Percentiles rank a stretch among this genome's conserved stretches.
Evolutionary conservation across 2,329 filamentous ascomycete species (phyloP).

Genomic region (Xylaria digitata): DNA sequence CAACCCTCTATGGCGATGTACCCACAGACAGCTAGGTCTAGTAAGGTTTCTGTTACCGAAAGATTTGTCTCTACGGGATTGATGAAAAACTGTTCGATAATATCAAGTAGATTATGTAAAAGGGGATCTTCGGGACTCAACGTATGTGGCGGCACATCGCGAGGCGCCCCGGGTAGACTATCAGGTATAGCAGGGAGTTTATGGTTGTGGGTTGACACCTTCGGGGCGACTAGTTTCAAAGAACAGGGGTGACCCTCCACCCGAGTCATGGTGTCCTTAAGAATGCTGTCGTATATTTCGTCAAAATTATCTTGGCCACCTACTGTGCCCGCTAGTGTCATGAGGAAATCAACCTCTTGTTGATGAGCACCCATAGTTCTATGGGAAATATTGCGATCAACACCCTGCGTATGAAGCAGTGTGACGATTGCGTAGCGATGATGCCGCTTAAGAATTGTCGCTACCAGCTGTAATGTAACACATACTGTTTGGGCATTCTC

Average conservation of each 20-base stretch:
- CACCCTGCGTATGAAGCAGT: conserved; percentile 74
- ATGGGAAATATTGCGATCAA: conserved; percentile 63
- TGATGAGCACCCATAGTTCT: conserved; percentile 80
- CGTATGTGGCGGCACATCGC: conserved; percentile 70
- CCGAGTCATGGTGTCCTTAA: conserved; percentile 76
- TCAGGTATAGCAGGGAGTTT: conserved; percentile 66
- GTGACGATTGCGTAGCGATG: conserved; percentile 86
- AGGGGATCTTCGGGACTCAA: conserved; percentile 72
- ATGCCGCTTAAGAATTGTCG: conserved; percentile 86
- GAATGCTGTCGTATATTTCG: conserved; percentile 75
- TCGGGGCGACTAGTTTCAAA: conserved; percentile 72
- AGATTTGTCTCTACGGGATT: conserved; percentile 94
- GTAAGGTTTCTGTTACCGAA: conserved; percentile 83
- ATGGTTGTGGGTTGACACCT: conserved; percentile 65
- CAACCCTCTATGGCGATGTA: conserved; percentile 90
- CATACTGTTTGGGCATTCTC: conserved; percentile 88
- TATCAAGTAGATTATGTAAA: conserved; percentile 73
- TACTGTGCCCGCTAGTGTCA: conserved; percentile 74
- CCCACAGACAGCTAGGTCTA: conserved; percentile 85
- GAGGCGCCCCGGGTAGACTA: conserved; percentile 69
- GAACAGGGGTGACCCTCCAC: conserved; percentile 81
- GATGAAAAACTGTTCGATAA: conserved; percentile 83
- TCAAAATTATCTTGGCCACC: conserved; percentile 77
- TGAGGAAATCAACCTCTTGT: conserved; percentile 78
- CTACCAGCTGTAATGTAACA: conserved; percentile 87